phyloP scores from a whole-genome alignment of 176 grass and related monocot genomes.

The Avena eriantha region DNA sequence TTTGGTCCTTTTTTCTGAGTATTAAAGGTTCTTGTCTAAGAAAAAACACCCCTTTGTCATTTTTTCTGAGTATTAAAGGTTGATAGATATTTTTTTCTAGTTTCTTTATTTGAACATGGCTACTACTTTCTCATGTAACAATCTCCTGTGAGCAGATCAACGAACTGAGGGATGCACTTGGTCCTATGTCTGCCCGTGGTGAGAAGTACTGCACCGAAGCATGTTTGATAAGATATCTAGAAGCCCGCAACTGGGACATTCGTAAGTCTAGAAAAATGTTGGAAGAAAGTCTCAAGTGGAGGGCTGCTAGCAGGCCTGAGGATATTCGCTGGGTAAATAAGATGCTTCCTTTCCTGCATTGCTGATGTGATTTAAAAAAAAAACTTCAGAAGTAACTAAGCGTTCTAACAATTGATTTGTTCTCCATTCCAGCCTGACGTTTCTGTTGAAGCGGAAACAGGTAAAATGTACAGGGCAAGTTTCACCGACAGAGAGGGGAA shows the following conservation, averaged over 20 bases:
- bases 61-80: neutral
- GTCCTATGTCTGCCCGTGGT: conserved; percentile 50
- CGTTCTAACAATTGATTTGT: neutral
- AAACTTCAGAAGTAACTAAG: neutral
- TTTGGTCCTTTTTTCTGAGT: neutral
- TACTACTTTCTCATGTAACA: neutral
- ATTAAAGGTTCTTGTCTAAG: neutral
- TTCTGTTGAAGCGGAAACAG: conserved; percentile 84
- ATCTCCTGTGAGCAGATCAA: conserved; percentile 55
- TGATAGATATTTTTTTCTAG: neutral
- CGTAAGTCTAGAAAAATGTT: conserved; percentile 87
- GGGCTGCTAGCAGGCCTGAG: conserved; percentile 73
- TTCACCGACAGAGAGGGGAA: conserved; percentile 80
- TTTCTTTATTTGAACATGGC: neutral
- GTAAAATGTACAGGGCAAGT: conserved; percentile 80
- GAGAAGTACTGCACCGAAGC: conserved; percentile 63
- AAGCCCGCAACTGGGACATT: conserved; percentile 74
- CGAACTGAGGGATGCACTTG: conserved; percentile 67
- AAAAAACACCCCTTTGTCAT: neutral
- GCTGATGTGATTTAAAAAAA: neutral
- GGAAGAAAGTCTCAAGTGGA: conserved; percentile 92
- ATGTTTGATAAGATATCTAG: conserved; percentile 79
- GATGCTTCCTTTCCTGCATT: neutral
- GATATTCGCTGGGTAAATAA: conserved; percentile 80
- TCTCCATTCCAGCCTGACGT: conserved; percentile 67